Conservation (phyloP, 352 stramenopile species). For the Phytophthora pisi region DNA sequence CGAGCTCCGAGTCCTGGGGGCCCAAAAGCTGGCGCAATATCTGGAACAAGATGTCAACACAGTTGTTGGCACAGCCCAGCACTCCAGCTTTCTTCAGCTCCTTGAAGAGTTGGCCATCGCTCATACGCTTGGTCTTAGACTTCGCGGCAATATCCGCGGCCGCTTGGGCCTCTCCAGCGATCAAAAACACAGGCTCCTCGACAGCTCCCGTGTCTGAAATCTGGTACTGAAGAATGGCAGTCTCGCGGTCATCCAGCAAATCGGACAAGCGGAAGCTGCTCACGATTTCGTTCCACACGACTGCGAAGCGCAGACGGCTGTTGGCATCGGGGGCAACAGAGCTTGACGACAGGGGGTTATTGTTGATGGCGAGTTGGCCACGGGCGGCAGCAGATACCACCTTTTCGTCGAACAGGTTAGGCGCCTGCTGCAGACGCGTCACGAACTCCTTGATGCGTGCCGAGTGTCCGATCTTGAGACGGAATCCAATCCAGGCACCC, state of each 20-base stretch:
- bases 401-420: slow-evolving; percentile 78
- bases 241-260: slow-evolving; percentile 87
- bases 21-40: slow-evolving; percentile 85
- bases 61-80: slow-evolving; percentile 76
- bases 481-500: slow-evolving; percentile 76
- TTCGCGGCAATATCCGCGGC: slow-evolving; percentile 70
- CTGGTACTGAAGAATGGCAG: slow-evolving; percentile 89
- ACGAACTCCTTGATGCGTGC: slow-evolving; percentile 82
- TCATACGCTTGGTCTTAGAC: slow-evolving; percentile 59
- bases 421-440: slow-evolving; percentile 61
- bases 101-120: slow-evolving; percentile 69
- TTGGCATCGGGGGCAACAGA: slow-evolving; percentile 72
- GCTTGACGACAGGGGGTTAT: slow-evolving; percentile 59
- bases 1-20: slow-evolving; percentile 60
- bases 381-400: slow-evolving; percentile 74
- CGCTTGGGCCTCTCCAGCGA: slow-evolving; percentile 78
- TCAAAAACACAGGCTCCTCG: slow-evolving; percentile 88
- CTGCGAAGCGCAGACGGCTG: slow-evolving; percentile 81
- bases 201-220: slow-evolving; percentile 83
- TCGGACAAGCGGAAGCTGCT: slow-evolving; percentile 90
- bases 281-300: slow-evolving; percentile 91
- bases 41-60: slow-evolving; percentile 79
- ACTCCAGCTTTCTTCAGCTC: slow-evolving; percentile 80
- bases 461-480: slow-evolving; percentile 82
- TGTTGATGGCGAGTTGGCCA: slow-evolving; percentile 69